These are phyloP conservation scores for carrot (Daucus carota) DNA, from an alignment of 129 eudicot genomes.

Conservation along the genomic window DH1_v3.0 NC_030385.2:10967501-10968000, in stretches of 20 bases:
- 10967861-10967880: slow-evolving; percentile 89
- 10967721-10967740: background rate
- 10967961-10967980: slow-evolving; percentile 83
- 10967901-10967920: background rate
- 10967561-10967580: background rate
- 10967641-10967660: slow-evolving; percentile 37
- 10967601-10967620: slow-evolving; percentile 83
- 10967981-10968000: slow-evolving; percentile 98
- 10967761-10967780: slow-evolving; percentile 78
- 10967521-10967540: background rate
- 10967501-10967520: background rate
- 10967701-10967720: background rate
- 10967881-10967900: slow-evolving; percentile 16
- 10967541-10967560: background rate
- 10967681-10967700: slow-evolving; percentile 11
- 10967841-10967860: slow-evolving; percentile 71
- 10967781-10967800: slow-evolving; percentile 66
- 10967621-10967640: slow-evolving; percentile 47
- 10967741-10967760: slow-evolving; percentile 42
- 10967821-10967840: slow-evolving; percentile 64
- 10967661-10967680: slow-evolving; percentile 67
- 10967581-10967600: slow-evolving; percentile 28
- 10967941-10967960: background rate
- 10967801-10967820: slow-evolving; percentile 85
- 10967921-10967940: background rate